These are phyloP conservation scores for Cercospora brassicicola DNA, from an alignment of 2,329 filamentous ascomycete genomes.

Conservation along the genomic window DNA sequence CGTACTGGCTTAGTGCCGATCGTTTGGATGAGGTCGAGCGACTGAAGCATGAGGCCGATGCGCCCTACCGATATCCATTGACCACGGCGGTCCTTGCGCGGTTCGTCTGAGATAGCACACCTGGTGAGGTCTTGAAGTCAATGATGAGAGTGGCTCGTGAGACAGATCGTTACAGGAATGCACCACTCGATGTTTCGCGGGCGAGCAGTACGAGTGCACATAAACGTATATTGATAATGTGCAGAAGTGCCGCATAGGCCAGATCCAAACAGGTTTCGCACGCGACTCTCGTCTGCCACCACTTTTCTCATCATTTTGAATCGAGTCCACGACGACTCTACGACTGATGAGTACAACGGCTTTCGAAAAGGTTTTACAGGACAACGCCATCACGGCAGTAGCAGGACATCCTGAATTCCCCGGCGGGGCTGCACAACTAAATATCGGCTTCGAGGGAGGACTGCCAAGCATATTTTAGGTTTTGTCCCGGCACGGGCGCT, in stretches of 20 bases:
- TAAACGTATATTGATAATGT: neutral
- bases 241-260: neutral
- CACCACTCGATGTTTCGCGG: neutral
- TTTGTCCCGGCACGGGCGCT: neutral
- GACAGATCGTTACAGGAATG: neutral
- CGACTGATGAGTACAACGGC: neutral
- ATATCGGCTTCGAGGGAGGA: neutral
- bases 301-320: neutral
- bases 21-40: constrained; percentile 5
- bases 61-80: constrained; percentile 7
- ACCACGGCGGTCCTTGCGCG: neutral
- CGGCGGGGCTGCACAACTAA: neutral
- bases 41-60: constrained; percentile 1
- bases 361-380: too few relatives aligned
- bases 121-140: neutral
- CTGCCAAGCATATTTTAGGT: neutral
- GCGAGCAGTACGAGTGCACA: neutral
- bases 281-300: neutral
- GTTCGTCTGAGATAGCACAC: neutral
- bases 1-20: constrained; percentile 4
- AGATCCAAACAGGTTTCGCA: neutral
- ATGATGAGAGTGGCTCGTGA: neutral
- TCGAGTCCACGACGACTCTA: neutral
- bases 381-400: too few relatives aligned
- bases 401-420: neutral